A percentile compares a stretch with the other conserved stretches of the same genome.
These are phyloP conservation scores for Epichloe sp. DNA, from an alignment of 2,329 filamentous ascomycete genomes.

Conservation along the genomic window DNA sequence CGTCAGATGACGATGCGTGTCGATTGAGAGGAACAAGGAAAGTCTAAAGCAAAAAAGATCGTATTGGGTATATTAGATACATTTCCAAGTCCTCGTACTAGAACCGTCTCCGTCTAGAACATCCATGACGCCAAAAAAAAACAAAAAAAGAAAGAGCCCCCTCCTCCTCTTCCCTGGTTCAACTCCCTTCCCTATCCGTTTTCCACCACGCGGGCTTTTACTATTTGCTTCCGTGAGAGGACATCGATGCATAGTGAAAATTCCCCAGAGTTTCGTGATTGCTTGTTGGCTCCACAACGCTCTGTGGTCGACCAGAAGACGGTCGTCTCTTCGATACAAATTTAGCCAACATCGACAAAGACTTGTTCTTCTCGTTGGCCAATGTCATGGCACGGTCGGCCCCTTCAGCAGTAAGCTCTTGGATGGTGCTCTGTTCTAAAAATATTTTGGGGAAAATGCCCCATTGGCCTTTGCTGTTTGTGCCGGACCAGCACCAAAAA, in stretches of 20 bases:
- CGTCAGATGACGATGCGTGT: background rate
- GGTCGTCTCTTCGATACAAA: conserved; percentile 19
- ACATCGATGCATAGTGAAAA: background rate
- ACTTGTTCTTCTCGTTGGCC: conserved; percentile 22
- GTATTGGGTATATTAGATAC: background rate
- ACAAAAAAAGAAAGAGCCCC: background rate
- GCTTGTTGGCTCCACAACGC: conserved; percentile 20
- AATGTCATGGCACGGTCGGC: conserved; percentile 18
- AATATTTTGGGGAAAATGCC: conserved; percentile 40
- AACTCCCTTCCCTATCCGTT: background rate
- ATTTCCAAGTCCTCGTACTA: background rate
- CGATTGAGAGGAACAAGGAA: background rate
- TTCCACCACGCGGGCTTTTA: background rate
- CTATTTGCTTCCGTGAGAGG: background rate
- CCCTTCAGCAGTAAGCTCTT: conserved; percentile 18
- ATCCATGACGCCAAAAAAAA: background rate
- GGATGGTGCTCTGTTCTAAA: conserved; percentile 32
- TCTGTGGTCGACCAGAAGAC: conserved; percentile 17
- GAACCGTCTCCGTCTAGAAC: background rate
- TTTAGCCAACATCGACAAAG: conserved; percentile 20
- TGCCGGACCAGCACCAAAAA: conserved; percentile 45
- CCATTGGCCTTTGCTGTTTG: conserved; percentile 37
- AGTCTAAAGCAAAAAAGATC: background rate
- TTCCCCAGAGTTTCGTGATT: conserved; percentile 15
- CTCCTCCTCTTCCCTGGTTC: background rate